phyloP scores from a whole-genome alignment of 2,329 filamentous ascomycete species.

The Ophiostoma fasciatum region DNA sequence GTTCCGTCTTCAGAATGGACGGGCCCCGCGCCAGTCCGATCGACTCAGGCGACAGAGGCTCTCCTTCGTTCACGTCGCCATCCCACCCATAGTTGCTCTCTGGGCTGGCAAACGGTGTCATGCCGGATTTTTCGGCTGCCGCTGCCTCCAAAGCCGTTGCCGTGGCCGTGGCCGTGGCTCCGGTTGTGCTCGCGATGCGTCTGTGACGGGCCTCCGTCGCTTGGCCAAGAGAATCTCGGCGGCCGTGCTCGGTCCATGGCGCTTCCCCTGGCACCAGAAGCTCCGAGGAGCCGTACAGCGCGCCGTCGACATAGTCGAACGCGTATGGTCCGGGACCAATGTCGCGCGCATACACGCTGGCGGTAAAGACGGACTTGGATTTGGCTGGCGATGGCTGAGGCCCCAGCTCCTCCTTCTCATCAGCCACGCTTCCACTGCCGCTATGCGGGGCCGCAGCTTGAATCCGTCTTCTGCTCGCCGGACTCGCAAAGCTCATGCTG shows the following conservation, averaged over 20 bases:
- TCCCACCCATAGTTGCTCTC: neutral
- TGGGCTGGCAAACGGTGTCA: neutral
- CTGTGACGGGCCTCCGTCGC: neutral
- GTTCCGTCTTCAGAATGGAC: slow-evolving; percentile 14
- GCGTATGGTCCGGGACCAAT: slow-evolving; percentile 12
- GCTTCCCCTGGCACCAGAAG: neutral
- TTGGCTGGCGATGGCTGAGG: slow-evolving; percentile 1
- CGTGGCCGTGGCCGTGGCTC: neutral
- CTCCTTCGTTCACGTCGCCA: neutral
- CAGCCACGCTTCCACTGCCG: neutral
- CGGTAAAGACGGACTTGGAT: slow-evolving; percentile 8
- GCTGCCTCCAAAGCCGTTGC: slow-evolving; percentile 1
- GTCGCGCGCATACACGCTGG: slow-evolving; percentile 12
- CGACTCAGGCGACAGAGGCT: slow-evolving; percentile 10
- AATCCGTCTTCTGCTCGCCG: neutral
- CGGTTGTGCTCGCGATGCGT: neutral
- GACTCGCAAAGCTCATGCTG: neutral
- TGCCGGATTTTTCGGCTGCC: neutral
- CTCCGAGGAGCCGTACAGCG: neutral
- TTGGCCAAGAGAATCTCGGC: no score
- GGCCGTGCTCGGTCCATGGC: no score
- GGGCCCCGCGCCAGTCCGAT: slow-evolving; percentile 21
- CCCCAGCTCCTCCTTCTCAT: neutral
- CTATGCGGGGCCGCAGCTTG: no score
- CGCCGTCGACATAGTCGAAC: neutral